These are phyloP conservation scores for Cryphonectria naterciae DNA, from an alignment of 2,329 filamentous ascomycete species.

Conservation along the genomic window DNA sequence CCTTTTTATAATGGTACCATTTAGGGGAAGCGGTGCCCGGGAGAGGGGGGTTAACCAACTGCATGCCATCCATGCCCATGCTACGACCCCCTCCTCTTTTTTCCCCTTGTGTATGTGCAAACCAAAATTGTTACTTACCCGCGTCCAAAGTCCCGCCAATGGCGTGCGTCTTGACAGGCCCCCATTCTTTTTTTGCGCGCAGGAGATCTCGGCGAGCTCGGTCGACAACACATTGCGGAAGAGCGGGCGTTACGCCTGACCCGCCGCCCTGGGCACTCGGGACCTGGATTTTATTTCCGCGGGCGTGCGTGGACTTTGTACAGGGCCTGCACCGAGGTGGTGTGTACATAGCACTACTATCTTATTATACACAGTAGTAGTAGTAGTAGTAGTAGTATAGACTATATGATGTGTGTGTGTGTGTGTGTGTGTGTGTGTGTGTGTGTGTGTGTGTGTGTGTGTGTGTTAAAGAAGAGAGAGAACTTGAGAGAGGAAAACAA, in stretches of 20 bases:
- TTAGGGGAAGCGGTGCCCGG: neutral
- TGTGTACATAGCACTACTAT: neutral
- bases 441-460: neutral
- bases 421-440: neutral
- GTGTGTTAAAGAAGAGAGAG: neutral
- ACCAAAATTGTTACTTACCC: neutral
- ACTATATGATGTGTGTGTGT: neutral
- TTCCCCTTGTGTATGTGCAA: neutral
- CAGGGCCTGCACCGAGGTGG: neutral
- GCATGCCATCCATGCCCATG: neutral
- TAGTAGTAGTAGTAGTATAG: too few species aligned
- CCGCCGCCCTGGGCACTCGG: neutral
- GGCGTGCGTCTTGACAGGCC: neutral
- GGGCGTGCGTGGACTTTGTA: neutral
- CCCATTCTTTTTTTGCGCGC: neutral
- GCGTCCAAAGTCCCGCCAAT: conserved; percentile 13
- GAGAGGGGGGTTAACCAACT: neutral
- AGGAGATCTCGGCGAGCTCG: conserved; percentile 7
- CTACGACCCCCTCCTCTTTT: neutral
- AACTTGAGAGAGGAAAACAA: neutral
- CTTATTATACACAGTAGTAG: too few species aligned
- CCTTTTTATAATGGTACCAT: neutral
- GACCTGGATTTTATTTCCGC: neutral
- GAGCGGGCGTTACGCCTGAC: conserved; percentile 8
- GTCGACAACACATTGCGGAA: conserved; percentile 2